A percentile compares a stretch with the other conserved stretches of the same genome.
These are phyloP conservation scores for Colletotrichum neosansevieriae DNA, from an alignment of 2,329 filamentous ascomycete species.

Conservation along the genomic window DNA sequence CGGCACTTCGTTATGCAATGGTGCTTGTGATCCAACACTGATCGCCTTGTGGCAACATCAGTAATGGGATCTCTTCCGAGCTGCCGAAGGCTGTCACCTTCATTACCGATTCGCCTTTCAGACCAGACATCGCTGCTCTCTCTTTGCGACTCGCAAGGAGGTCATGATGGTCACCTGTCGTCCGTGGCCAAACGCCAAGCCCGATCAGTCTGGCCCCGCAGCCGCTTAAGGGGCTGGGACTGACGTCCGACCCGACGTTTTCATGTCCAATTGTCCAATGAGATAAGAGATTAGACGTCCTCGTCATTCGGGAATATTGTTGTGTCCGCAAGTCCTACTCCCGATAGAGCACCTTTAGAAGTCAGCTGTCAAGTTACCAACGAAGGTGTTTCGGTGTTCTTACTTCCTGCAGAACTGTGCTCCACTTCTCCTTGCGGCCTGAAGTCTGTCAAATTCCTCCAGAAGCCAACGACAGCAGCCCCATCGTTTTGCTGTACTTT, in stretches of 20 bases:
- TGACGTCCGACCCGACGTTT: neutral
- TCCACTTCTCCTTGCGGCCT: constrained; percentile 26
- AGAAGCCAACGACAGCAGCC: constrained; percentile 46
- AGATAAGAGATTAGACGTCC: neutral
- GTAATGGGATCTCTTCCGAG: neutral
- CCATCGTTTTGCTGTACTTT: constrained; percentile 52
- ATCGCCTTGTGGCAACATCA: neutral
- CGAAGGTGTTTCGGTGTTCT: neutral
- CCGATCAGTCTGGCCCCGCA: neutral
- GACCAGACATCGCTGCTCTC: neutral
- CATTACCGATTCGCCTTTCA: neutral
- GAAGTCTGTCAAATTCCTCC: constrained; percentile 34
- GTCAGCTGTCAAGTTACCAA: constrained; percentile 8
- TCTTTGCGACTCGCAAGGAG: neutral
- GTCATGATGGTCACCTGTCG: neutral
- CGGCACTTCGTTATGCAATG: constrained; percentile 14
- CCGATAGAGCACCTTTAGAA: constrained; percentile 28
- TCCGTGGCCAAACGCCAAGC: constrained; percentile 15
- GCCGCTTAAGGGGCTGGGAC: neutral
- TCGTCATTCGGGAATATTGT: constrained; percentile 31
- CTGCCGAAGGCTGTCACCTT: neutral
- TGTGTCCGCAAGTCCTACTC: constrained; percentile 31
- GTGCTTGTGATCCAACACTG: constrained; percentile 7
- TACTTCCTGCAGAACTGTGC: constrained; percentile 33
- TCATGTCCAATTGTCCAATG: neutral